Conservation (phyloP, 1,139 yeast genomes). For the Blastobotrys niveus region DNA sequence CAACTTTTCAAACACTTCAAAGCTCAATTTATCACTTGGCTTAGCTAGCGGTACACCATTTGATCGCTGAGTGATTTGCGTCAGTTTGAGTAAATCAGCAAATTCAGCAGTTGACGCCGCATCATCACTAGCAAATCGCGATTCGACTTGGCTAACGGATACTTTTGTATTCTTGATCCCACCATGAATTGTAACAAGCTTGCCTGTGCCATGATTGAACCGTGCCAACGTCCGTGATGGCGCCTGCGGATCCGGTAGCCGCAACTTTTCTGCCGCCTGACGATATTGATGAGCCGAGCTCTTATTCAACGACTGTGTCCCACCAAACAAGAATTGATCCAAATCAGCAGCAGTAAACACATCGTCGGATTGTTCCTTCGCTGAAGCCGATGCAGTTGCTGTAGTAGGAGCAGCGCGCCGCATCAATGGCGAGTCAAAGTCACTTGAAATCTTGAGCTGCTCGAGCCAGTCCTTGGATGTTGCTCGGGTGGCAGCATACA, state of each 20-base stretch:
- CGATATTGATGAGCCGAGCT: constrained; percentile 22
- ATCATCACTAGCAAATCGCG: not conserved
- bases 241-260: constrained; percentile 23
- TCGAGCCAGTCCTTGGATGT: constrained; percentile 19
- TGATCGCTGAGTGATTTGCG: constrained; percentile 14
- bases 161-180: not conserved
- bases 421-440: constrained; percentile 20
- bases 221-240: constrained; percentile 20
- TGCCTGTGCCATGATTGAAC: constrained; percentile 19
- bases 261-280: constrained; percentile 23
- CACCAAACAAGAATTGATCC: constrained; percentile 53
- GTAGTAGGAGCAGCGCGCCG: not conserved
- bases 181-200: constrained; percentile 13
- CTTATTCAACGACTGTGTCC: constrained; percentile 27
- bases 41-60: constrained; percentile 21
- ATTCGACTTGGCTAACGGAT: not conserved
- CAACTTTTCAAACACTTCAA: constrained; percentile 16
- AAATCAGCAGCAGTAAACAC: constrained; percentile 34
- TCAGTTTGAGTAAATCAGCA: constrained; percentile 9
- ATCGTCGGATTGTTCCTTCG: constrained; percentile 3
- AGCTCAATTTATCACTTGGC: constrained; percentile 18
- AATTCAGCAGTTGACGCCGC: constrained; percentile 7
- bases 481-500: too few relatives aligned
- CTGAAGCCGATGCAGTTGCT: not conserved
- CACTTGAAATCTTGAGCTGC: constrained; percentile 17